Percentiles rank a stretch among this genome's conserved stretches.
Evolutionary conservation across 768 basidiomycete species (phyloP).

Genomic region (Mycena kentingensis): DNA sequence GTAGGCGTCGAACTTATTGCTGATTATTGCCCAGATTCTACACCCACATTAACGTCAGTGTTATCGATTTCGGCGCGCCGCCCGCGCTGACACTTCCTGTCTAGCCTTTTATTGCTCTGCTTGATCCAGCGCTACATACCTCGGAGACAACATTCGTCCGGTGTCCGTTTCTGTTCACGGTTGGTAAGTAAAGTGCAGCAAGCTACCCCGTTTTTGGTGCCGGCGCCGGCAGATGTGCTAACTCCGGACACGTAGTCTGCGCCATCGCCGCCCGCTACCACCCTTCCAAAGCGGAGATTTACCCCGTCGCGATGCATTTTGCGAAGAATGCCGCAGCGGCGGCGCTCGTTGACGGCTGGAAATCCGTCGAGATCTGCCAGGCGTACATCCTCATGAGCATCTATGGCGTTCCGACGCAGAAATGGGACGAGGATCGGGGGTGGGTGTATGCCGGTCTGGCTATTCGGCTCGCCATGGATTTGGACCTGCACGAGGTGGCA

Average conservation of each 20-base stretch:
- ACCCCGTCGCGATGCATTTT: conserved; percentile 87
- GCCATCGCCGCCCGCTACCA: conserved; percentile 85
- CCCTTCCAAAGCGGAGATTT: conserved; percentile 76
- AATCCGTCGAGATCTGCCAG: conserved; percentile 86
- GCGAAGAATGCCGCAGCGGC: conserved; percentile 81
- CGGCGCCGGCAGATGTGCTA: neutral
- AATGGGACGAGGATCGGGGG: conserved; percentile 89
- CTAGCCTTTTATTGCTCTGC: conserved; percentile 69
- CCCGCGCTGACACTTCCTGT: neutral
- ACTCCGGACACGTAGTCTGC: conserved; percentile 54
- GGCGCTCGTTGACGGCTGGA: conserved; percentile 79
- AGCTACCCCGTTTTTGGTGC: neutral
- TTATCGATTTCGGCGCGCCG: neutral
- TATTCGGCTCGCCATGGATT: conserved; percentile 86
- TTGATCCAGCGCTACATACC: conserved; percentile 82
- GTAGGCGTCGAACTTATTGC: conserved; percentile 6
- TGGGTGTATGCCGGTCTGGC: conserved; percentile 90
- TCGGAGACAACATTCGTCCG: conserved; percentile 76
- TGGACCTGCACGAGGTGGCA: conserved; percentile 77
- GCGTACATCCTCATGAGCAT: conserved; percentile 88
- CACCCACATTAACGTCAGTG: conserved; percentile 65
- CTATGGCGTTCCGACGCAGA: conserved; percentile 74
- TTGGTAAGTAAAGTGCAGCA: conserved; percentile 60
- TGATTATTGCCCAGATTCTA: conserved; percentile 55
- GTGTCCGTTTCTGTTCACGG: conserved; percentile 89